Conservation (phyloP, 2,329 filamentous ascomycete species). For the Ilyonectria mors-panacis region DNA sequence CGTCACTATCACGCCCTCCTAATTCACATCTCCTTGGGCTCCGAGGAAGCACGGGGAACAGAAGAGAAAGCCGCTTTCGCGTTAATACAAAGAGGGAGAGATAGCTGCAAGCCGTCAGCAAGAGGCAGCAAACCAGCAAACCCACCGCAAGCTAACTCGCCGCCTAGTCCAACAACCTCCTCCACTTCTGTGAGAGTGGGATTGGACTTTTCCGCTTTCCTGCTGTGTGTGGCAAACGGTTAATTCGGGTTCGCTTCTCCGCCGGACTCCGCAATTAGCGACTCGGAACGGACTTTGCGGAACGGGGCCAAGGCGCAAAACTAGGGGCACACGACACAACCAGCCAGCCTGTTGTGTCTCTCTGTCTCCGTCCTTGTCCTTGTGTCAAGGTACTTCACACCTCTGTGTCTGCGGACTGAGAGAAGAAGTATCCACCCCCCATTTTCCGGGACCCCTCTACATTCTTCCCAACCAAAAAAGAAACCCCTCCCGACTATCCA, state of each 20-base stretch:
- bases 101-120: conserved; percentile 8
- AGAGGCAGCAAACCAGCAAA: neutral
- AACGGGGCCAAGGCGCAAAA: conserved; percentile 10
- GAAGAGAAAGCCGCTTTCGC: conserved; percentile 3
- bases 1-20: neutral
- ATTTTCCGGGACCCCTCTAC: conserved; percentile 12
- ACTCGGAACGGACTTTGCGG: conserved; percentile 41
- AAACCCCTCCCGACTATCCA: conserved; percentile 7
- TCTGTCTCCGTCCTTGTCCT: neutral
- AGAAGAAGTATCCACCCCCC: conserved; percentile 20
- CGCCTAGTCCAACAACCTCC: neutral
- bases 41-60: conserved; percentile 29
- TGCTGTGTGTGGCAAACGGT: conserved; percentile 17
- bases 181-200: conserved; percentile 26
- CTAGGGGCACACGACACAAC: conserved; percentile 9
- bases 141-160: neutral
- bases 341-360: neutral
- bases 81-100: neutral
- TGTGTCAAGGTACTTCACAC: neutral
- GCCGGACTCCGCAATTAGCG: conserved; percentile 45
- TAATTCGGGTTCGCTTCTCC: conserved; percentile 42
- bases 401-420: neutral
- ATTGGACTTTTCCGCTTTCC: conserved; percentile 15
- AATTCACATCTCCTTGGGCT: conserved; percentile 1
- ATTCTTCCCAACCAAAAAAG: conserved; percentile 22